These are phyloP conservation scores for Xylaria hypoxylon DNA, from an alignment of 2,329 filamentous ascomycete genomes.

Conservation along the genomic window DNA sequence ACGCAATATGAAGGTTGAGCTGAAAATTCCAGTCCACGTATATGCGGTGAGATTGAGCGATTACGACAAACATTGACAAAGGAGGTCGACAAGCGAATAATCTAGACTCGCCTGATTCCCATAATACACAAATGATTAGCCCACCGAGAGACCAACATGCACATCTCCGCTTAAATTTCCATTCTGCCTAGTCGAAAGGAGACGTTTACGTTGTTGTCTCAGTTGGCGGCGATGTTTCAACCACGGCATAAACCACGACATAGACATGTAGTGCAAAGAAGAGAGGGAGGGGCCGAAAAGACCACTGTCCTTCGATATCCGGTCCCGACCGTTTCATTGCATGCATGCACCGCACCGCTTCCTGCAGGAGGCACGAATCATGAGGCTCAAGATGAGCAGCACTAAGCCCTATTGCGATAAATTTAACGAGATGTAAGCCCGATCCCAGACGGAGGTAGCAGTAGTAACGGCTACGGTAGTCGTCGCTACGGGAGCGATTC, in stretches of 20 bases:
- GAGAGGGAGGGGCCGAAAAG: slow-evolving; percentile 8
- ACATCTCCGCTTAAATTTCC: not conserved
- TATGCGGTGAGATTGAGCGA: not conserved
- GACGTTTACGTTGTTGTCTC: not conserved
- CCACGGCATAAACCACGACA: not conserved
- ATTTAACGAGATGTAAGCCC: slow-evolving; percentile 52
- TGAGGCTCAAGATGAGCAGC: slow-evolving; percentile 41
- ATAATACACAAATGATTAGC: not conserved
- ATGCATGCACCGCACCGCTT: slow-evolving; percentile 17
- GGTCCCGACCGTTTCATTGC: slow-evolving; percentile 23
- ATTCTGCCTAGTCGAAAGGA: not conserved
- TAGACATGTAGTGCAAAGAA: not conserved
- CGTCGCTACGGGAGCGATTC: slow-evolving; percentile 39
- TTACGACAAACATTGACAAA: slow-evolving; percentile 1
- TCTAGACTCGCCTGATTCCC: not conserved
- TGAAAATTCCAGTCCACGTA: slow-evolving; percentile 1
- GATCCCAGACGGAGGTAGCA: slow-evolving; percentile 15
- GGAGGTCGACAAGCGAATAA: not conserved
- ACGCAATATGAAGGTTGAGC: not conserved
- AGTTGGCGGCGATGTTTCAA: slow-evolving; percentile 3
- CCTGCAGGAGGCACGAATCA: slow-evolving; percentile 31
- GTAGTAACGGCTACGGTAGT: slow-evolving; percentile 30
- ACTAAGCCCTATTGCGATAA: slow-evolving; percentile 56
- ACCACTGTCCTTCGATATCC: not conserved
- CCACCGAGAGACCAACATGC: not conserved